Conservation (phyloP, 768 basidiomycete genomes). For the Boletellus sp. region DNA sequence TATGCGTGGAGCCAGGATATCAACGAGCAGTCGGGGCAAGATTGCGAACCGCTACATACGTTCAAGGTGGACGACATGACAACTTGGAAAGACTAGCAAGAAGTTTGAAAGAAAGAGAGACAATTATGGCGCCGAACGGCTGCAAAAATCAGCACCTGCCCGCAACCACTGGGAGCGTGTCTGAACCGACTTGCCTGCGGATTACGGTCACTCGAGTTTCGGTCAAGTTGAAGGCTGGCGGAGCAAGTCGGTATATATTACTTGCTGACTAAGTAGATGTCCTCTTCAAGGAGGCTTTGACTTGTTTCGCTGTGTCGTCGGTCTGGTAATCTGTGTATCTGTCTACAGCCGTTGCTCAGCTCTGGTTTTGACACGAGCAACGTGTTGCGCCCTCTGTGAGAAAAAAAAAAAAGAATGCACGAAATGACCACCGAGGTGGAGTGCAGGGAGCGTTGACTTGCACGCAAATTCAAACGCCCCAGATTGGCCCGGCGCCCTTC, state of each 20-base stretch:
- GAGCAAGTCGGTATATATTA: slow-evolving; percentile 26
- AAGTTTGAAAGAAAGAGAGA: slow-evolving; percentile 11
- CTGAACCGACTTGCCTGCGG: slow-evolving; percentile 6
- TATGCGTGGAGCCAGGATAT: slow-evolving; percentile 1
- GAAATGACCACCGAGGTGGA: slow-evolving; percentile 3
- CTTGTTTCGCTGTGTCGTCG: too few species aligned
- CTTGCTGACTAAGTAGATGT: slow-evolving; percentile 29
- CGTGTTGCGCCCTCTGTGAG: slow-evolving; percentile 7
- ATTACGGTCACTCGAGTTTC: slow-evolving; percentile 12
- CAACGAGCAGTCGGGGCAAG: not conserved
- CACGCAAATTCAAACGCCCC: not conserved
- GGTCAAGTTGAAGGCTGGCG: slow-evolving; percentile 17
- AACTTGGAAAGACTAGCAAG: slow-evolving; percentile 8
- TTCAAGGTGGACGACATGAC: slow-evolving; percentile 75
- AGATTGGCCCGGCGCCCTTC: not conserved
- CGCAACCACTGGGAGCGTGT: not conserved
- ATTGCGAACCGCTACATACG: slow-evolving; percentile 42
- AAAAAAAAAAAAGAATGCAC: slow-evolving; percentile 10
- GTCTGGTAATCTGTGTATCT: not conserved
- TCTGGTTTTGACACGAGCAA: not conserved
- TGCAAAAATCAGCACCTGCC: slow-evolving; percentile 5
- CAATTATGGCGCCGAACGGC: slow-evolving; percentile 13
- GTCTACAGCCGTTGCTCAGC: not conserved
- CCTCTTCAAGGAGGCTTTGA: too few species aligned
- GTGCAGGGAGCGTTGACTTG: not conserved